Evolutionary conservation across 2,329 filamentous ascomycete species (phyloP), one percentile per base, ranked within the genome.

Genomic region (Paraphaeosphaeria sporulosa): DNA sequence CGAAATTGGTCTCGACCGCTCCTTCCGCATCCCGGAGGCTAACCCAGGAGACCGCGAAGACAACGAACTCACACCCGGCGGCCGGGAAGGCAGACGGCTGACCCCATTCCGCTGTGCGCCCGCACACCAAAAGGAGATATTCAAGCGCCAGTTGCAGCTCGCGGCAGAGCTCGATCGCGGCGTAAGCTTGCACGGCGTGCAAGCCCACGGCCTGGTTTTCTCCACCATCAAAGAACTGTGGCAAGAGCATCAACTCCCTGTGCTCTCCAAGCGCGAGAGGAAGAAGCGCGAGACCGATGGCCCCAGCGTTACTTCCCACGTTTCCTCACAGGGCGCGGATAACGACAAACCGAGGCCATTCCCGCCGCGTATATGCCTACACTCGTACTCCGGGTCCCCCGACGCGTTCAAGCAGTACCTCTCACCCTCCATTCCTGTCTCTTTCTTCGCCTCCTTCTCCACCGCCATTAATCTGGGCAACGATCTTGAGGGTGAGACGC

Each of bases 401-500:
- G 85, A 89, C 34, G 49, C 36, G 2, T 80, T 97, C 40, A 89
- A 86, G 65, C 93, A 93, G 75, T 98, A 97, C 71, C 80, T 93
- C 50, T 85, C 90, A 64, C 86, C 87, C 1, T 82, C 85, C 0
- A 87, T 95, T 9, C 94, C 94, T 0, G 87, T 89, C 0, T 83
- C 87, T 17, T 84, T 98, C 21, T 99, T 89, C 78, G 94, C 96
- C 69, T 97, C 93, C 1, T 96, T 98, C 73, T 97, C 93, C 1
- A 84, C 85, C 0, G 89, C 88, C 6, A 90, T 99, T 69, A 99
- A 98, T 72, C 86, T 94, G 69, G 84, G 85, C 2, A 70, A 76
- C 57, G 66, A 64, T 34, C 81, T 85, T 19, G 77, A 74, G 67
- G 68, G 82, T 70, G 73, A 82, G 79, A 64, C 76, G 70, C 71